phyloP scores from a whole-genome alignment of 73 alveolate species.

The Tetrahymena malaccensis region DNA sequence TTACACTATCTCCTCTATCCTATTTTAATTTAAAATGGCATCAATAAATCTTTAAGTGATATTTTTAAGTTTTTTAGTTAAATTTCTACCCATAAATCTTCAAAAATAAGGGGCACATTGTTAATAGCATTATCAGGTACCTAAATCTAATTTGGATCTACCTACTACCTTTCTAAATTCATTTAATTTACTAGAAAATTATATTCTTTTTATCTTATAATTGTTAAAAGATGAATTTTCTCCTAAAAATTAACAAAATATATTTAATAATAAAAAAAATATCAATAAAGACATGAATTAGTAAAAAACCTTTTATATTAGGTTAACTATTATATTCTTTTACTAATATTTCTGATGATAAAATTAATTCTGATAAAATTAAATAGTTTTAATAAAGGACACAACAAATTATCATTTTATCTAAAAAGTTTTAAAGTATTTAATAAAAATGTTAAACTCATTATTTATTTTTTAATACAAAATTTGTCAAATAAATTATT shows the following conservation, averaged over 20 bases:
- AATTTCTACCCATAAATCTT: neutral
- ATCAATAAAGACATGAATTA: neutral
- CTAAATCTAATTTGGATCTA: neutral
- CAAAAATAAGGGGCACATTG: neutral
- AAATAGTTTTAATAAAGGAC: no score
- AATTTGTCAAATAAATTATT: no score
- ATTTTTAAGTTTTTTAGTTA: neutral
- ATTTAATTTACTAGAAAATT: neutral
- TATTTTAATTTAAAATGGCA: neutral
- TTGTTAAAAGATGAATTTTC: neutral
- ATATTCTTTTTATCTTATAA: neutral
- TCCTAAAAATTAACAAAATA: neutral
- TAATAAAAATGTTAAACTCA: no score
- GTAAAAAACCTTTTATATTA: neutral
- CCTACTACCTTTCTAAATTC: neutral
- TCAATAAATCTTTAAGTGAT: neutral
- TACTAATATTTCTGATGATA: neutral
- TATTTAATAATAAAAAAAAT: no score
- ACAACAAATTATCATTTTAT: no score
- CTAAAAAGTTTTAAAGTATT: no score
- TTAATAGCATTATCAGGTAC: neutral
- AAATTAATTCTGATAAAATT: neutral
- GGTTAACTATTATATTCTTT: neutral
- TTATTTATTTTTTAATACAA: no score
- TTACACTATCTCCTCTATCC: neutral